Conservation (phyloP, 2,329 filamentous ascomycete species). For the Alternaria tenuissima region DNA sequence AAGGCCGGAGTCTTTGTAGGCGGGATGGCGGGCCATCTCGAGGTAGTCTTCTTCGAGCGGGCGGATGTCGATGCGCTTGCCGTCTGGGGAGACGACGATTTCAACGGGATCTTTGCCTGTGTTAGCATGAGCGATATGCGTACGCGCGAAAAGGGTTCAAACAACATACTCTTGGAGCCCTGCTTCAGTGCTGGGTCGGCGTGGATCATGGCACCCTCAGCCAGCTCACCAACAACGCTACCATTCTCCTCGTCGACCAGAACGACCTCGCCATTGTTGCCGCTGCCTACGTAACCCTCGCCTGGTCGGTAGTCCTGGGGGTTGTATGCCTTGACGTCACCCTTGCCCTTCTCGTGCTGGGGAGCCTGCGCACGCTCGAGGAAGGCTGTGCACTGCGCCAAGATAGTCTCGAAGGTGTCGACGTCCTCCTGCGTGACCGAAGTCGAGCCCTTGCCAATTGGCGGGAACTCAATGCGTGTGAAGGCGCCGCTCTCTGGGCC, state of each 20-base stretch:
- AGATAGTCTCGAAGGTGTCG: constrained; percentile 95
- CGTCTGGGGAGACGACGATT: constrained; percentile 75
- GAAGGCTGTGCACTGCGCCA: constrained; percentile 97
- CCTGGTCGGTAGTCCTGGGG: constrained; percentile 82
- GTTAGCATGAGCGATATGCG: constrained; percentile 32
- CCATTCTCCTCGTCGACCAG: constrained; percentile 96
- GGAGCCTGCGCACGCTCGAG: constrained; percentile 79
- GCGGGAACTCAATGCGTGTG: constrained; percentile 89
- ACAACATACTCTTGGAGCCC: constrained; percentile 83
- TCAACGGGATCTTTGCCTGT: constrained; percentile 74
- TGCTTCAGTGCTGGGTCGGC: constrained; percentile 78
- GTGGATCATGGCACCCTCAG: constrained; percentile 80
- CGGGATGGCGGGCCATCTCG: constrained; percentile 81
- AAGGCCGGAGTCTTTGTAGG: constrained; percentile 86
- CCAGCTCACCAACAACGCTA: constrained; percentile 90
- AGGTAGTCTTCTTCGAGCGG: constrained; percentile 76
- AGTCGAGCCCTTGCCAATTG: constrained; percentile 68
- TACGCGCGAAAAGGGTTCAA: not conserved
- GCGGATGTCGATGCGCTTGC: constrained; percentile 72
- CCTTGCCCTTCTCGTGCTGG: constrained; percentile 52
- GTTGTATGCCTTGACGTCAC: constrained; percentile 68
- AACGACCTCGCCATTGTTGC: constrained; percentile 76
- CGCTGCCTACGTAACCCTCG: constrained; percentile 72
- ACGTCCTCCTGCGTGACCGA: constrained; percentile 86
- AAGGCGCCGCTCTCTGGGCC: constrained; percentile 89